Base-by-base conservation (phyloP, 2,329 filamentous ascomycete species). In the Tolypocladium paradoxum region DNA sequence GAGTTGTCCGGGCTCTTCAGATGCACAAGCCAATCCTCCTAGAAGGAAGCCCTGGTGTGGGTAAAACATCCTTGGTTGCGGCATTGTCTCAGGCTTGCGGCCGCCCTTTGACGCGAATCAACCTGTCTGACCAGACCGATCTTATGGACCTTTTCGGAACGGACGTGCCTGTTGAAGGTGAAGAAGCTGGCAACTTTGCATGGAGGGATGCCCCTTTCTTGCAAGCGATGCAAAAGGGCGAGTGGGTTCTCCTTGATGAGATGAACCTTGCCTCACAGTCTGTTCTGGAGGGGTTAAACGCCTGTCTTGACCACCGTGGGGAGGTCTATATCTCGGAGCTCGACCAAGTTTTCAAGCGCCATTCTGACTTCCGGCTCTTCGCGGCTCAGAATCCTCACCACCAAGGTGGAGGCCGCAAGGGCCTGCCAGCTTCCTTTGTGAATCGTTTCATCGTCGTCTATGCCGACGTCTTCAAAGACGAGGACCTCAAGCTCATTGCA, bases 251-350 rank as follows among this genome's bases (percentile, higher is more conserved):
- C 31, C 78, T 99, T 0, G 93, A 99, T 64, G 93, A 99, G 73
- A 99, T 99, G 93, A 99, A 99, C 63, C 73, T 99, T 57, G 93
- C 95, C 1, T 97, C 92, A 0, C 93, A 99, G 66, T 95, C 92
- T 5, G 91, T 99, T 2, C 79, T 99, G 1, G 93, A 99, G 72
- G 95, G 93, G 57, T 75, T 99, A 34, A 99, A 99, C 61, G 92
- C 93, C 24, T 97, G 93, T 72, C 78, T 99, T 33, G 93, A 99
- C 68, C 95, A 99, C 67, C 84, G 95, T 69, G 92, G 93, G 54
- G 89, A 96, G 68, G 89, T 96, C 0, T 99, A 96, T 65, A 84
- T 99, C 55, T 90, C 93, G 1, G 95, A 99, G 65, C 78, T 99
- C 14, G 92, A 96, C 62, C 91, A 95, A 63, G 90, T 90, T 3